Conservation (phyloP, 1,284 basidiomycete species). For the Cerrena zonata region DNA sequence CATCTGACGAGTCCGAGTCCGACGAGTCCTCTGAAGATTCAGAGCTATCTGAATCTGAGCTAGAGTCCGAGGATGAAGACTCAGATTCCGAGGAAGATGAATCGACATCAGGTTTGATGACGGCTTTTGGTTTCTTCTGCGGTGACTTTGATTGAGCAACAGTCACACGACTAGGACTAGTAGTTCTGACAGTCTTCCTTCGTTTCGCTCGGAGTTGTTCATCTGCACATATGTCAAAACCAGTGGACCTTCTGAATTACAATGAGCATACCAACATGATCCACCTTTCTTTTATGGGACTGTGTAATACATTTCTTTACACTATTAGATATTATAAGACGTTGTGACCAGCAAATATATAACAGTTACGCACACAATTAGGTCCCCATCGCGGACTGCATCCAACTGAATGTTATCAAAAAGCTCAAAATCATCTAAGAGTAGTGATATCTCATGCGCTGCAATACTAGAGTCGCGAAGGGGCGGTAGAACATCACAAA, state of each 20-base stretch:
- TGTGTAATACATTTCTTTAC: constrained; percentile 14
- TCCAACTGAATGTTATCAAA: constrained; percentile 34
- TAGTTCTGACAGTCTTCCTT: not conserved
- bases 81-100: constrained; percentile 1
- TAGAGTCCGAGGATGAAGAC: constrained; percentile 1
- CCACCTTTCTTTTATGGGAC: constrained; percentile 3
- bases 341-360: constrained; percentile 24
- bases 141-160: no score
- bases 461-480: constrained; percentile 17
- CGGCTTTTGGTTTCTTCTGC: not conserved
- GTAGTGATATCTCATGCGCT: constrained; percentile 25
- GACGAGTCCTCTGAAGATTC: constrained; percentile 13
- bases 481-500: constrained; percentile 24
- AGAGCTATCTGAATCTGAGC: not conserved
- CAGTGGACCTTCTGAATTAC: no score
- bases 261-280: constrained; percentile 1
- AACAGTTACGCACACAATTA: no score
- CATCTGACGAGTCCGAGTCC: constrained; percentile 8
- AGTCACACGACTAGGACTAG: not conserved
- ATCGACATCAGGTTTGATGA: not conserved
- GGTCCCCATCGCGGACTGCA: constrained; percentile 40
- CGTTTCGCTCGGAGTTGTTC: not conserved
- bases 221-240: not conserved
- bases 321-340: constrained; percentile 8
- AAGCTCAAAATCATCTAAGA: constrained; percentile 42